A percentile compares a stretch with the other conserved stretches of the same genome.
These are phyloP conservation scores for Abelmoschus esculentus DNA, from an alignment of 345 rosid species.

Conservation along the genomic window DNA sequence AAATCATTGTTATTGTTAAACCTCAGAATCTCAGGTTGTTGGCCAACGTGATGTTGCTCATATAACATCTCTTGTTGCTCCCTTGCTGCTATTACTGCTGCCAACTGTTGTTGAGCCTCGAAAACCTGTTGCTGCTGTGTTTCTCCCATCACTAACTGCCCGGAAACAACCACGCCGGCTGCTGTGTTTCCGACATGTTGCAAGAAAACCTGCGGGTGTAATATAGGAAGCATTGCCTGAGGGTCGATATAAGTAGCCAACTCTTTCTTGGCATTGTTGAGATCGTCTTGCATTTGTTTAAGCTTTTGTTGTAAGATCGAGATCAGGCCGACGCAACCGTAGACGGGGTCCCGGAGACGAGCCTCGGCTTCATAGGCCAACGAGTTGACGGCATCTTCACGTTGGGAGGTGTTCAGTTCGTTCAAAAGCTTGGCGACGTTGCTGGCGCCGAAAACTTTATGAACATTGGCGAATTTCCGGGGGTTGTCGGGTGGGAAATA, in stretches of 20 bases:
- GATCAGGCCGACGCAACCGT: conserved; percentile 78
- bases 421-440: conserved; percentile 68
- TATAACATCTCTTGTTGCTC: conserved; percentile 59
- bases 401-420: conserved; percentile 40
- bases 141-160: conserved; percentile 1
- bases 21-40: conserved; percentile 9
- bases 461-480: conserved; percentile 51
- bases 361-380: conserved; percentile 76
- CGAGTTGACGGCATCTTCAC: conserved; percentile 78
- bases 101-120: conserved; percentile 47
- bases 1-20: background rate
- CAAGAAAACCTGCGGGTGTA: conserved; percentile 24
- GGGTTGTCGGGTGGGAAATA: conserved; percentile 78
- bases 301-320: conserved; percentile 65
- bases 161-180: background rate
- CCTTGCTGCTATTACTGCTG: conserved; percentile 46
- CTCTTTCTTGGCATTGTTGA: conserved; percentile 50
- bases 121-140: conserved; percentile 46
- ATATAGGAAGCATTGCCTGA: conserved; percentile 40
- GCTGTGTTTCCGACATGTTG: conserved; percentile 15
- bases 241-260: conserved; percentile 44
- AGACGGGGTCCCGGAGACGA: conserved; percentile 72
- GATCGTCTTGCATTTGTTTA: conserved; percentile 42
- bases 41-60: conserved; percentile 22
- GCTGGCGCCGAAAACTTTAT: conserved; percentile 64